phyloP scores from a whole-genome alignment of 495 filamentous ascomycete genomes.

The Podospora pseudocomata region DNA sequence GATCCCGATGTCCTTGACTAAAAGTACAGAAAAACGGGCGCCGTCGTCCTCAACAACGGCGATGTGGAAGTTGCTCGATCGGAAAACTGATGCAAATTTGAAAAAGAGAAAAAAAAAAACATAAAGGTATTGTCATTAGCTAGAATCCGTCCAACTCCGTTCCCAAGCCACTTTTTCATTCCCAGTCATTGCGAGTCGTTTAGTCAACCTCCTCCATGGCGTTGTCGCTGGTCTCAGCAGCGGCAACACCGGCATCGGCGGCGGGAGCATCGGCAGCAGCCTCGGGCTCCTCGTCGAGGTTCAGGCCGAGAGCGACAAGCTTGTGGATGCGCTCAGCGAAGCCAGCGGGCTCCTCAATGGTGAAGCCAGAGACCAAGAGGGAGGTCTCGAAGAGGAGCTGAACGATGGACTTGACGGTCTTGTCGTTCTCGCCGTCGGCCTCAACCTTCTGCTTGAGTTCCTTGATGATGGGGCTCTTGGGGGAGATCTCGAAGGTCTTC shows the following conservation, averaged over 20 bases:
- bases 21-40: constrained; percentile 25
- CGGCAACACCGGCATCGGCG: constrained; percentile 40
- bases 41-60: constrained; percentile 12
- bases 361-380: constrained; percentile 96
- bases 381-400: constrained; percentile 98
- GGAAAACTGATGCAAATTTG: constrained; percentile 36
- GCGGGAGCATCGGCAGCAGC: constrained; percentile 62
- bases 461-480: constrained; percentile 94
- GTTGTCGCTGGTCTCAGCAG: constrained; percentile 54
- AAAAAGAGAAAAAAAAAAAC: constrained; percentile 29
- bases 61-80: constrained; percentile 15
- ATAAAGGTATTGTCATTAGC: constrained; percentile 33
- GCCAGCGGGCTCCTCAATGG: constrained; percentile 94
- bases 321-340: constrained; percentile 99
- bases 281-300: constrained; percentile 87
- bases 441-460: constrained; percentile 99
- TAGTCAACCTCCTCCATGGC: constrained; percentile 69
- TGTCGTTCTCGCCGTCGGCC: constrained; percentile 93
- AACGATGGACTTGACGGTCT: constrained; percentile 96
- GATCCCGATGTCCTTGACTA: constrained; percentile 25
- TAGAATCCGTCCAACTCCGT: constrained; percentile 44
- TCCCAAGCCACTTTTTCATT: constrained; percentile 39
- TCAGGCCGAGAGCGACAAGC: constrained; percentile 92
- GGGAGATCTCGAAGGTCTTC: constrained; percentile 99
- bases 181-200: constrained; percentile 33